These are phyloP conservation scores for Boletus vermiculosoides DNA, from an alignment of 768 basidiomycete genomes.

Conservation along the genomic window DNA sequence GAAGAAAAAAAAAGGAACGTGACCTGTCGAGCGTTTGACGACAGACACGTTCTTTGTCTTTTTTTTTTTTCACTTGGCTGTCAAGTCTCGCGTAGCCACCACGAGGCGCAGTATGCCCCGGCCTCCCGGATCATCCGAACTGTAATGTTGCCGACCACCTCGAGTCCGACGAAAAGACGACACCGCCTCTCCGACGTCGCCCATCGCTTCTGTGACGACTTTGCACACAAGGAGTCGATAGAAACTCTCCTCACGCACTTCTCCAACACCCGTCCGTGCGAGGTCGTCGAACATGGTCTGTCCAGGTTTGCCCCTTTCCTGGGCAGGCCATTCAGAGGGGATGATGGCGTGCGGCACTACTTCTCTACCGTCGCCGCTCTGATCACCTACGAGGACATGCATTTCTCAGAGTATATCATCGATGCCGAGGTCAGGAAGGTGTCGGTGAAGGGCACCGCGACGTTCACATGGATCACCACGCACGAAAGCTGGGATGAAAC, in stretches of 20 bases:
- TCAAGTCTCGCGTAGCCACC: neutral
- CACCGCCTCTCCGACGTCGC: conserved; percentile 44
- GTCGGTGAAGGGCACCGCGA: conserved; percentile 52
- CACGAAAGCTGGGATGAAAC: conserved; percentile 59
- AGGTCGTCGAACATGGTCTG: conserved; percentile 56
- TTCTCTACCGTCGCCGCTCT: conserved; percentile 46
- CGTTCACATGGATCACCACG: conserved; percentile 56
- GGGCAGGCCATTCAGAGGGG: conserved; percentile 48
- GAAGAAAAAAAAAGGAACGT: neutral
- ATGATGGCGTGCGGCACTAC: conserved; percentile 44
- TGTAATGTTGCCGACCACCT: neutral
- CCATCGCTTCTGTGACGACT: conserved; percentile 49
- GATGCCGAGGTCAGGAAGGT: conserved; percentile 51
- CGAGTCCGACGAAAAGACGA: neutral
- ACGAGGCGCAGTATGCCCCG: neutral
- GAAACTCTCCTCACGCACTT: conserved; percentile 50
- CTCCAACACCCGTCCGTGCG: conserved; percentile 42
- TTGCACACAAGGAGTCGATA: conserved; percentile 44
- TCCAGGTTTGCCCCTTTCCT: conserved; percentile 57
- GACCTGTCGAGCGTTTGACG: too few relatives aligned
- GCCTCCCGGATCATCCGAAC: neutral
- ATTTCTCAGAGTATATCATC: conserved; percentile 54
- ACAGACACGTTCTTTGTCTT: neutral
- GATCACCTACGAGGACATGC: conserved; percentile 50
- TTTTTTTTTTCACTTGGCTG: neutral